Evolutionary conservation across 225 moss, liverwort and hornwort species (phyloP), one percentile per base, ranked within the genome.

Genomic region (Pseudoscleropodium purum): DNA sequence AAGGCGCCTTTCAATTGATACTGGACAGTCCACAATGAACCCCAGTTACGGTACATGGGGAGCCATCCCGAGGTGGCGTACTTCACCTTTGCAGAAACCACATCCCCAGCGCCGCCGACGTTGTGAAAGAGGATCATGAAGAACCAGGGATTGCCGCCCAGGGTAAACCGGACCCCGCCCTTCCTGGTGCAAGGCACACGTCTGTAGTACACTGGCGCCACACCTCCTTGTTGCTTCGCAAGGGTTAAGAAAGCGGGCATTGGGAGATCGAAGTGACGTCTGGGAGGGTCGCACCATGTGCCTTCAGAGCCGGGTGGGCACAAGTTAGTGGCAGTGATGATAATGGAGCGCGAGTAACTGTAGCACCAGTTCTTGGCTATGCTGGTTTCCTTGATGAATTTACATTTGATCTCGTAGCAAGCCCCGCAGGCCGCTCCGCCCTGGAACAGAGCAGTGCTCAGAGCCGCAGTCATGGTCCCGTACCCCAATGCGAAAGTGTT

Each of bases 291-390:
- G 67, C 95, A 95, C 95, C 95, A 95, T 1, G 83, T 72, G 7
- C 93, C 89, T 24, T 67, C 52, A 13, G 91, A 91, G 8, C 89
- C 90, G 2, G 95, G 93, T 10, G 95, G 95, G 47, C 93, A 95
- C 39, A 93, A 65, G 47, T 94, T 93, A 0, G 94, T 94, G 47
- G 93, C 94, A 9, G 94, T 94, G 47, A 95, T 15, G 31, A 84
- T 56, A 6, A 93, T 91, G 52, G 86, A 75, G 2, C 24, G 60
- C 0, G 83, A 8, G 41, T 86, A 90, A 0, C 86, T 68, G 33
- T 54, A 59, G 61, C 94, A 94, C 92, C 91, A 93, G 27, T 91
- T 90, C 37, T 90, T 73, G 1, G 18, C 26, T 0, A 12, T 6
- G 4, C 2, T 54, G 6, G 92, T 29, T 49, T 78, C 88, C 36